Percentiles rank a stretch among this genome's conserved stretches.
Conservation (phyloP, 768 basidiomycete species). For the Pleurotus sapidus region DNA sequence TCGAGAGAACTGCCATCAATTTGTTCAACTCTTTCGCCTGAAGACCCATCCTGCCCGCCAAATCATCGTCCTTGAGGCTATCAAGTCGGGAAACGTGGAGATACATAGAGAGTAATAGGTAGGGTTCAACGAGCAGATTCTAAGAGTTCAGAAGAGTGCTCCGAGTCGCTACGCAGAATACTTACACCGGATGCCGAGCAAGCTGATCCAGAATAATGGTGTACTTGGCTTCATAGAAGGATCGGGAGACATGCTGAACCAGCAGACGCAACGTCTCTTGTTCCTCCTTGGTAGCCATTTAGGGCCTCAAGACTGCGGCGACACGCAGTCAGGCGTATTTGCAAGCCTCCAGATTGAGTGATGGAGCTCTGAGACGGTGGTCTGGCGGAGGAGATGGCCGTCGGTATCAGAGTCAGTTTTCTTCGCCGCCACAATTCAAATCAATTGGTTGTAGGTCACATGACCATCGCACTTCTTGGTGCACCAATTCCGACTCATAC, state of each 20-base stretch:
- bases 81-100: constrained; percentile 22
- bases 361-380: too few species aligned
- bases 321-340: background rate
- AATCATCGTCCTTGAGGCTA: constrained; percentile 91
- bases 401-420: background rate
- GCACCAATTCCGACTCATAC: background rate
- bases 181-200: constrained; percentile 92
- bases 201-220: constrained; percentile 94
- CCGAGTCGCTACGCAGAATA: constrained; percentile 28
- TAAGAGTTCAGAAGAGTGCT: constrained; percentile 10
- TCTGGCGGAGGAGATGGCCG: too few species aligned
- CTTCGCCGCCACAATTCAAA: background rate
- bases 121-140: constrained; percentile 8
- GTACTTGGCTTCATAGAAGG: constrained; percentile 92
- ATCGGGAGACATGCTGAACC: constrained; percentile 89
- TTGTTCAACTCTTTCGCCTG: constrained; percentile 90
- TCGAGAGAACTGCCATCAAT: constrained; percentile 77
- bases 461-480: background rate
- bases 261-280: constrained; percentile 81
- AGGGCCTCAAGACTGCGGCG: background rate
- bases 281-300: constrained; percentile 73
- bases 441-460: background rate
- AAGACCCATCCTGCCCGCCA: constrained; percentile 87
- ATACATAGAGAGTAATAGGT: constrained; percentile 10
- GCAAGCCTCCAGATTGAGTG: background rate